Evolutionary conservation across 2,329 filamentous ascomycete genomes (phyloP), one percentile per base, ranked within the genome.

Genomic region (Fusarium decemcellulare): DNA sequence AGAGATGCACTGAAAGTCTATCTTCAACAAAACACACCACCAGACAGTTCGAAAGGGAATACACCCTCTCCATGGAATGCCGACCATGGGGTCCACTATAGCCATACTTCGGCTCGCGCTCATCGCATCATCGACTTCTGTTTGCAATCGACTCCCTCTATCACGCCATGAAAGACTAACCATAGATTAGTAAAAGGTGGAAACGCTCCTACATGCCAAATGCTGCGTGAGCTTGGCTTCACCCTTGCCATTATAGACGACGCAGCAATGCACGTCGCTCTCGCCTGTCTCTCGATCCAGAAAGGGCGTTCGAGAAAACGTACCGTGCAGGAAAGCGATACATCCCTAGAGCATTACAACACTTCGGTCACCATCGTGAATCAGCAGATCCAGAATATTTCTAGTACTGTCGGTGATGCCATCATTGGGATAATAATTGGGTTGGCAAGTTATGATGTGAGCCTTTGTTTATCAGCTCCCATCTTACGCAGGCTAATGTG

Each of bases 191-290:
- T 56, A 5, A 23, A 34, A 5, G 37, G 23, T 34, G n/a, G 27
- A 16, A 40, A 46, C 32, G 34, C 53, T 9, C 40, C 40, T 16
- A 56, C 61, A 7, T 60, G 56, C 15, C 32, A 15, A 12, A 34
- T 54, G 29, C 42, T 63, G 47, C 60, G 55, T n/a, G 60, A 63
- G 18, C 47, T 63, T 12, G 53, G 40, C 6, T 63, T 63, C 9
- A 52, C 56, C 12, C 23, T 63, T 2, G 57, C 60, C 11, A 66
- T 66, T 55, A 57, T 65, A 18, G 57, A 65, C 5, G 39, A 59
- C 29, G 65, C 59, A 18, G 65, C 34, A 8, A 69, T 53, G 43
- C 71, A 62, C 58, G 59, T 61, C 11, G 10, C 32, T 51, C 18
- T 51, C 15, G 48, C 48, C 1, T 9, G 36, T 6, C 37, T 23